A percentile compares a stretch with the other conserved stretches of the same genome.
Evolutionary conservation across 768 basidiomycete species (phyloP).

Genomic region (Mycena epipterygia): DNA sequence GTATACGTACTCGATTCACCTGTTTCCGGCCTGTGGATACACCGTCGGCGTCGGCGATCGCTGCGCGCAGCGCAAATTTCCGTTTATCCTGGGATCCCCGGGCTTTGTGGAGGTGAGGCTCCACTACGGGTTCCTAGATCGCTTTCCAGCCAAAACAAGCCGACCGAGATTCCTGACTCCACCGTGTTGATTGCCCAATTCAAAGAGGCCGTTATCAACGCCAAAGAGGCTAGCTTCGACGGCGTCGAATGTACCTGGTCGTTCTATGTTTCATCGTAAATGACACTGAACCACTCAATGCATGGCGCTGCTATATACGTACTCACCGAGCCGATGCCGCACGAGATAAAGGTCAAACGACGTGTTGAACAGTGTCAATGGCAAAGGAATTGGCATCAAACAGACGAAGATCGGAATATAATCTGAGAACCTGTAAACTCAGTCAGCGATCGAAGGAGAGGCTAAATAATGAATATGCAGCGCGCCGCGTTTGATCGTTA

Average conservation of each 20-base stretch:
- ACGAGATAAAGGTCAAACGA: no score
- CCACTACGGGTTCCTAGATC: not conserved
- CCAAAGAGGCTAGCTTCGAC: slow-evolving; percentile 31
- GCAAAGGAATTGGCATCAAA: no score
- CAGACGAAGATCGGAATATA: no score
- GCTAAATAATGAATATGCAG: no score
- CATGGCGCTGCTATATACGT: no score
- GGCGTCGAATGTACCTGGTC: slow-evolving; percentile 60
- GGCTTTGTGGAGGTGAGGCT: not conserved
- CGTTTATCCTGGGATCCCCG: not conserved
- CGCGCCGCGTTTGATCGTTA: no score
- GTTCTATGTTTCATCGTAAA: not conserved
- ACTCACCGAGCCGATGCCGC: no score
- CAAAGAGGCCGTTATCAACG: slow-evolving; percentile 31
- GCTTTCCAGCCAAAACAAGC: not conserved
- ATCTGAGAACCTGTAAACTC: no score
- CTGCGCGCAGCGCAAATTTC: not conserved
- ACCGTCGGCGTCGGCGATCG: not conserved
- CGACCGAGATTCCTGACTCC: slow-evolving; percentile 26
- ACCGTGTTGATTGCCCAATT: slow-evolving; percentile 22
- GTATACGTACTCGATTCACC: not conserved
- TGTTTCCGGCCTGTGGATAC: not conserved
- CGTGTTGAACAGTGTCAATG: no score
- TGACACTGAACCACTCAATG: slow-evolving; percentile 42
- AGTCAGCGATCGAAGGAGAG: no score